phyloP scores from a whole-genome alignment of 148 eudicot species.

The Rhododendron vialii region DNA sequence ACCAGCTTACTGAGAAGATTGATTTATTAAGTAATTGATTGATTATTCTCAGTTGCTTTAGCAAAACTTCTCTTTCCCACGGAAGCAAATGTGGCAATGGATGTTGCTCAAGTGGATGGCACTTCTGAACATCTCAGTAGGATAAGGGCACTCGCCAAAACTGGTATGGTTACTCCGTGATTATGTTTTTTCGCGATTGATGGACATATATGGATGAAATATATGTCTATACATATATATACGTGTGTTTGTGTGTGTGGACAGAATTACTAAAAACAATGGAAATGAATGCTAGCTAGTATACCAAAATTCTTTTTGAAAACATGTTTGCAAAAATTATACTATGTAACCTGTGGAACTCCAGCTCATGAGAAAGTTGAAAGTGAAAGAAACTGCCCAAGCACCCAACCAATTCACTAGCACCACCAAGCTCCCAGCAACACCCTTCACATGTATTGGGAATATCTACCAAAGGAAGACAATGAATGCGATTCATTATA shows the following conservation, averaged over 20 bases:
- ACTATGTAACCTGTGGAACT: slow-evolving; percentile 47
- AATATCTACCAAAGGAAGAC: slow-evolving; percentile 42
- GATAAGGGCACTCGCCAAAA: slow-evolving; percentile 74
- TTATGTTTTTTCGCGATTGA: not conserved
- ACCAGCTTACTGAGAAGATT: not conserved
- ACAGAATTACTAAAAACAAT: not conserved
- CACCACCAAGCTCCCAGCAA: slow-evolving; percentile 76
- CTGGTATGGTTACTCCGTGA: slow-evolving; percentile 45
- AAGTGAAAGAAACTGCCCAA: slow-evolving; percentile 76
- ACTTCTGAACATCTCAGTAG: slow-evolving; percentile 78
- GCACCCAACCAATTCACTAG: slow-evolving; percentile 84
- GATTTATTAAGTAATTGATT: not conserved
- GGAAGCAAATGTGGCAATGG: slow-evolving; percentile 96
- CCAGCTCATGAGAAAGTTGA: slow-evolving; percentile 86
- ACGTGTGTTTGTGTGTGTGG: no score
- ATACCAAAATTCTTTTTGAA: not conserved
- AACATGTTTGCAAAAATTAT: not conserved
- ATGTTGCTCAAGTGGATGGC: slow-evolving; percentile 93
- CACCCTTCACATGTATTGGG: slow-evolving; percentile 76
- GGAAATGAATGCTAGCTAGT: not conserved
- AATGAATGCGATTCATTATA: not conserved
- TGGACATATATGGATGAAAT: not conserved
- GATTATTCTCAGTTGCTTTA: slow-evolving; percentile 59
- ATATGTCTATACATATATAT: no score
- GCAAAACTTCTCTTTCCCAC: slow-evolving; percentile 71